phyloP scores from a whole-genome alignment of 1,139 yeast species.

The Nematodospora anomalae region DNA sequence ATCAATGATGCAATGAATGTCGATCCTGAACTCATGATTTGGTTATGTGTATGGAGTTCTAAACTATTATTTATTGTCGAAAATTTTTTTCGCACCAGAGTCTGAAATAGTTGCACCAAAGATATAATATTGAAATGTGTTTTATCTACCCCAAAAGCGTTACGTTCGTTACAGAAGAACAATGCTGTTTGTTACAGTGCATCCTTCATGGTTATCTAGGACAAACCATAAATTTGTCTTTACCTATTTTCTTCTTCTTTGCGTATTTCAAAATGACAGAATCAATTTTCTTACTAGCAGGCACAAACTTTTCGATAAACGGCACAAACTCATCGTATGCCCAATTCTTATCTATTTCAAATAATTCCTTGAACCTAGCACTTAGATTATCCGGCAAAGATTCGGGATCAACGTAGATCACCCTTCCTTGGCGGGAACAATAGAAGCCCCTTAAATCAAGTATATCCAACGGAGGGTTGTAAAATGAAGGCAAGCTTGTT shows the following conservation, averaged over 20 bases:
- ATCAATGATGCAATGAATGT: conserved; percentile 13
- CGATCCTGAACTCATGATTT: conserved; percentile 6
- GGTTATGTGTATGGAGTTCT: no score
- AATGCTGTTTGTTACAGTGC: no score
- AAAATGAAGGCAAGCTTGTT: conserved; percentile 62
- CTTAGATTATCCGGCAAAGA: conserved; percentile 52
- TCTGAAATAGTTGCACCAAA: background rate
- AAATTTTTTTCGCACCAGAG: background rate
- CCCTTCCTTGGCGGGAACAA: conserved; percentile 44
- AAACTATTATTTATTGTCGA: no score
- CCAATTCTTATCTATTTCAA: conserved; percentile 67
- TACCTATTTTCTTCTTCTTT: conserved; percentile 59
- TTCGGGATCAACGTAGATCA: conserved; percentile 53
- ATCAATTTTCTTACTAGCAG: conserved; percentile 61
- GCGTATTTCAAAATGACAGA: conserved; percentile 76
- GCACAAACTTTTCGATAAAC: conserved; percentile 57
- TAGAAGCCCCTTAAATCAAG: conserved; percentile 54
- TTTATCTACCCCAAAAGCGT: no score
- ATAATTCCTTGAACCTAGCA: conserved; percentile 59
- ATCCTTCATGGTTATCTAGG: no score
- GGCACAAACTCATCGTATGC: conserved; percentile 70
- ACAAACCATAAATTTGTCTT: conserved; percentile 29
- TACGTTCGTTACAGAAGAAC: no score
- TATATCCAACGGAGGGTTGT: conserved; percentile 56
- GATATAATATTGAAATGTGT: no score